Evolutionary conservation across 129 eudicot genomes (phyloP).

Genomic region (Smallanthus sonchifolius): DNA sequence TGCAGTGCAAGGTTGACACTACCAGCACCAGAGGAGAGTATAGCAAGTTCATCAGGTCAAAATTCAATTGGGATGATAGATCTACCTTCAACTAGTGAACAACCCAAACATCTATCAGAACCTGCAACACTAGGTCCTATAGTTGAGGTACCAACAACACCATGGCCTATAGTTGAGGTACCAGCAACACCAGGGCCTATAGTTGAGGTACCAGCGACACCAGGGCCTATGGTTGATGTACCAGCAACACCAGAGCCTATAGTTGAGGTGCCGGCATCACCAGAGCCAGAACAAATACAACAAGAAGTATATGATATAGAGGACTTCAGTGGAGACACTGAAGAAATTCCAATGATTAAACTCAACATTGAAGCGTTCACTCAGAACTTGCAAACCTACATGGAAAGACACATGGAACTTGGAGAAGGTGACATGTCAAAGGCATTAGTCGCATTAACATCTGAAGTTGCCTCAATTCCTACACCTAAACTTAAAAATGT

Average conservation of each 20-base stretch:
- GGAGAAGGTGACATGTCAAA: conserved; percentile 69
- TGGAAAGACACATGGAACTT: conserved; percentile 61
- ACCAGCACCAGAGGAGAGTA: conserved; percentile 80
- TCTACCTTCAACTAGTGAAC: conserved; percentile 38
- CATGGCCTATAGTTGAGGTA: conserved; percentile 61
- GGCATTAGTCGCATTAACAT: conserved; percentile 79
- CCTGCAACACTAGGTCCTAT: conserved; percentile 43
- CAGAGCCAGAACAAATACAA: conserved; percentile 63
- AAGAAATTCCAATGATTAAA: conserved; percentile 86
- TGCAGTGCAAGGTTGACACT: conserved; percentile 89
- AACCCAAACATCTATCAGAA: conserved; percentile 22
- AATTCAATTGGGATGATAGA: conserved; percentile 33
- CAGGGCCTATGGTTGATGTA: conserved; percentile 59
- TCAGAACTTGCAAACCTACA: conserved; percentile 60
- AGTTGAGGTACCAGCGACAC: conserved; percentile 59
- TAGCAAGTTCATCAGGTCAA: conserved; percentile 38
- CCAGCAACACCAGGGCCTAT: conserved; percentile 71
- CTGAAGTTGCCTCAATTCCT: conserved; percentile 94
- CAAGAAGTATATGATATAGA: conserved; percentile 60
- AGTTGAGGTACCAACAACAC: conserved; percentile 55
- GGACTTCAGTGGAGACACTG: conserved; percentile 64
- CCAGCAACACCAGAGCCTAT: conserved; percentile 52
- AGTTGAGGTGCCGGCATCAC: conserved; percentile 70
- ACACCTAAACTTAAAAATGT: conserved; percentile 84
- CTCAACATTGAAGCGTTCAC: conserved; percentile 78